Evolutionary conservation across 371 early-diverging fungal species (phyloP), one percentile per base, ranked within the genome.

Genomic region (Coemansia sp.): DNA sequence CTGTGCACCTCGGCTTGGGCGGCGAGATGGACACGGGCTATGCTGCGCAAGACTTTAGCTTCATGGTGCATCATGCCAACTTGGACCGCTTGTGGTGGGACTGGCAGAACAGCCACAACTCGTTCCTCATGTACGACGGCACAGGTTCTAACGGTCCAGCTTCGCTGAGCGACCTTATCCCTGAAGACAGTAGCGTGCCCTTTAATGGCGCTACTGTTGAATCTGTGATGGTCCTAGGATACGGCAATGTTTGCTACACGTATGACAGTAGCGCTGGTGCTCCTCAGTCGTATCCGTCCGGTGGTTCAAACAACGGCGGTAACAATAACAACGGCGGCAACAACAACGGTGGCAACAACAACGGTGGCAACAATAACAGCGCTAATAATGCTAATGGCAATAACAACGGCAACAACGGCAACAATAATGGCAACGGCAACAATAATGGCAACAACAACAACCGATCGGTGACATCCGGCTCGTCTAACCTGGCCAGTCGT

Each of bases 11-110:
- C 31, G 64, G 69, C 10, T 65, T 68, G 52, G 67, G 66, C 21
- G 81, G 81, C 22, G 80, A 81, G 53, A 78, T 84, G 81, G 29
- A 69, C 50, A 56, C 63, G 18, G 60, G 67, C 14, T 67, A 79
- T 45, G 69, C 77, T 3, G 77, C 85, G 4, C 71, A 83, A n/a
- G 85, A 84, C 64, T 79, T 77, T 51, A 65, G 68, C 55, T 84
- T 84, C 62, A 82, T 76, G 66, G 27, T 80, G n/a, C 80, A 82
- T 47, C 85, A 84, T 48, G 80, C 81, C 18, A 77, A 81, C 31
- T 54, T 84, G 8, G 85, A 84, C 63, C 80, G 80, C n/a, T 54
- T 84, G 48, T 85, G 81, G 80, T 71, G 67, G 65, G 63, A 68
- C 37, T 84, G 80, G 80, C 84, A 84, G 63, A 68, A 70, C 59